These are phyloP conservation scores for Cryphonectria japonica DNA, from an alignment of 2,329 filamentous ascomycete species.

Conservation along the genomic window DNA sequence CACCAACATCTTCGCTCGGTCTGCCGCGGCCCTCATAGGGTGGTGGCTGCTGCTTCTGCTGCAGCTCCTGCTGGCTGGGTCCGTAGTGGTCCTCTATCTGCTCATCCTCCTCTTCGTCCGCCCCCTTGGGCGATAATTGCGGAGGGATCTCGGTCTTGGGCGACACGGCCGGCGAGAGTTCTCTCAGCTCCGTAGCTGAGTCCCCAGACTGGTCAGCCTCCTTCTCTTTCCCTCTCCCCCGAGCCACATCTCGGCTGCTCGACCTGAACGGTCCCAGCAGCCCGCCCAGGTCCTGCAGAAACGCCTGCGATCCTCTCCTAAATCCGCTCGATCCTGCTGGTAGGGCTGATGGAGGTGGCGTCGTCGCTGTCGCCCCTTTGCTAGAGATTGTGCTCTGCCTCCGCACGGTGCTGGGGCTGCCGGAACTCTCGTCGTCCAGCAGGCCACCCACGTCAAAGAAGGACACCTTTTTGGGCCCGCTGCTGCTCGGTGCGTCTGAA, in stretches of 20 bases:
- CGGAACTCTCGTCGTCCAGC: constrained; percentile 51
- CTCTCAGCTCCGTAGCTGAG: constrained; percentile 48
- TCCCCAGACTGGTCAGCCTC: constrained; percentile 11
- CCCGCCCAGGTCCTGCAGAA: constrained; percentile 63
- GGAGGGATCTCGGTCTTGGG: constrained; percentile 17
- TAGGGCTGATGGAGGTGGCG: constrained; percentile 48
- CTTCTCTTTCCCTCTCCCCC: not conserved
- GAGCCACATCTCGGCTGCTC: constrained; percentile 1
- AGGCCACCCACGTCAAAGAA: constrained; percentile 87
- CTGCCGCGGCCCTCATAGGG: constrained; percentile 22
- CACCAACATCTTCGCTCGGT: constrained; percentile 33
- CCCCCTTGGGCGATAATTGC: not conserved
- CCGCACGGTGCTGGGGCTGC: constrained; percentile 33
- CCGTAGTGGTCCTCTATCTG: not conserved
- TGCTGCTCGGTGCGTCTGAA: constrained; percentile 43
- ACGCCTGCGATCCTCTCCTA: constrained; percentile 57
- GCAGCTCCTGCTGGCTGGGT: not conserved
- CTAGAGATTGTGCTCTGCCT: constrained; percentile 49
- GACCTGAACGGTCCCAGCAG: constrained; percentile 49
- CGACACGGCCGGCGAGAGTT: constrained; percentile 19
- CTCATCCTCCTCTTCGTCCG: not conserved
- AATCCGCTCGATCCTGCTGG: constrained; percentile 50
- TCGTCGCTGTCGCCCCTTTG: constrained; percentile 38
- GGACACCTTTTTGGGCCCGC: constrained; percentile 64
- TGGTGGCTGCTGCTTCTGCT: constrained; percentile 15